Percentiles rank a stretch among this genome's conserved stretches.
These are phyloP conservation scores for Wickerhamomyces strasburgensis DNA, from an alignment of 805 yeast genomes.

Conservation along the genomic window DNA sequence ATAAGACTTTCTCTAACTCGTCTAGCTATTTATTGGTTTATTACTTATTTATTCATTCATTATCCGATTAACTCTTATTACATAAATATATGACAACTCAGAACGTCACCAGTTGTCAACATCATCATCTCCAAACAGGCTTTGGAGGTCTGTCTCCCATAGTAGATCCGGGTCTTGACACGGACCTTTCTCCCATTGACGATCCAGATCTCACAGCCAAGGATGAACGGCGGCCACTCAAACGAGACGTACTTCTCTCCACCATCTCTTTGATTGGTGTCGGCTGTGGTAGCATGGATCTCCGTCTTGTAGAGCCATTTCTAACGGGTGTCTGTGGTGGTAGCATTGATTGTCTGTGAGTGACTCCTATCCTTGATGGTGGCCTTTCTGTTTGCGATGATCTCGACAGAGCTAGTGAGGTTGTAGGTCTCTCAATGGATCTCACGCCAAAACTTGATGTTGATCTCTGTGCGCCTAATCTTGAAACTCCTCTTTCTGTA, in stretches of 20 bases:
- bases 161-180: neutral
- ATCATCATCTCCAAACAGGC: slow-evolving; percentile 13
- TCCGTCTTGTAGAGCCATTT: slow-evolving; percentile 4
- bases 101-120: too few relatives aligned
- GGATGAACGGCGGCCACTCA: slow-evolving; percentile 7
- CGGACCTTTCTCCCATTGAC: slow-evolving; percentile 7
- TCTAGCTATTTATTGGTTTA: too few relatives aligned
- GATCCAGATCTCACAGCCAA: slow-evolving; percentile 5
- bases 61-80: too few relatives aligned
- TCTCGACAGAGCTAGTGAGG: slow-evolving; percentile 18
- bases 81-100: too few relatives aligned
- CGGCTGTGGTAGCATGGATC: slow-evolving; percentile 24
- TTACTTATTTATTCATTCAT: too few relatives aligned
- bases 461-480: slow-evolving; percentile 6
- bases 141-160: slow-evolving; percentile 10
- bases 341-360: slow-evolving; percentile 20
- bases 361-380: slow-evolving; percentile 8
- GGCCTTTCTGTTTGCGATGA: slow-evolving; percentile 7
- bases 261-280: slow-evolving; percentile 23
- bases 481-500: slow-evolving; percentile 12
- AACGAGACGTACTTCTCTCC: slow-evolving; percentile 14
- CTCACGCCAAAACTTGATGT: slow-evolving; percentile 13
- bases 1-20: neutral
- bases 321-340: slow-evolving; percentile 23
- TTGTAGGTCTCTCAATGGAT: slow-evolving; percentile 12